phyloP scores from a whole-genome alignment of 345 rosid species.

The Gynandropsis gynandra region DNA sequence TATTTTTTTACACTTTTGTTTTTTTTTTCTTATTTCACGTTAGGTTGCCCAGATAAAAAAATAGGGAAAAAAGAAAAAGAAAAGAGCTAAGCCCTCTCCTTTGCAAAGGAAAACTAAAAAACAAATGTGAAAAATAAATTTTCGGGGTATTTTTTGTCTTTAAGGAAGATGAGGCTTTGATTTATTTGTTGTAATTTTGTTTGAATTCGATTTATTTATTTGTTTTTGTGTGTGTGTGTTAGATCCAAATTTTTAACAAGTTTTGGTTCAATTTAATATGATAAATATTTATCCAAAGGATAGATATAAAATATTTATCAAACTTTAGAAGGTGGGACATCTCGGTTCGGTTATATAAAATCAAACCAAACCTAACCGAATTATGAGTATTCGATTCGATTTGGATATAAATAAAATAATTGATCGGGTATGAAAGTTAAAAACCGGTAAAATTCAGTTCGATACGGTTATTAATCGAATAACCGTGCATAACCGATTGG shows the following conservation, averaged over 20 bases:
- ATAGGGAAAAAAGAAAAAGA: constrained; percentile 14
- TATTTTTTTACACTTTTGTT: not conserved
- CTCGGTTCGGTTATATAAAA: not conserved
- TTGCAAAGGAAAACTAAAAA: constrained; percentile 1
- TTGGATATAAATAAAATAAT: no score
- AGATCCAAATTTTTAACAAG: constrained; percentile 30
- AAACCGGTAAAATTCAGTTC: no score
- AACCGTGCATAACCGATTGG: no score
- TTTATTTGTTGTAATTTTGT: constrained; percentile 6
- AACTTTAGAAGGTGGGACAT: not conserved
- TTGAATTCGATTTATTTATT: constrained; percentile 12
- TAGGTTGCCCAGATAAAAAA: constrained; percentile 9
- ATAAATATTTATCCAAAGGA: no score
- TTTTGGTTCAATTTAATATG: constrained; percentile 27
- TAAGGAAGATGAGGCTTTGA: constrained; percentile 55
- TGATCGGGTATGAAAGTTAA: no score
- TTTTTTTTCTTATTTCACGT: constrained; percentile 3
- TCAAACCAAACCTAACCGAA: no score
- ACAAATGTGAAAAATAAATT: constrained; percentile 15
- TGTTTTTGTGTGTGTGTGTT: no score
- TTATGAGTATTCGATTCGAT: no score
- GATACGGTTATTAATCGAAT: no score
- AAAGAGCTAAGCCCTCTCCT: constrained; percentile 50
- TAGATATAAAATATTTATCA: no score
- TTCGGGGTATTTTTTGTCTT: constrained; percentile 18